phyloP scores from a whole-genome alignment of 495 filamentous ascomycete species.

The Aspergillus mulundensis region DNA sequence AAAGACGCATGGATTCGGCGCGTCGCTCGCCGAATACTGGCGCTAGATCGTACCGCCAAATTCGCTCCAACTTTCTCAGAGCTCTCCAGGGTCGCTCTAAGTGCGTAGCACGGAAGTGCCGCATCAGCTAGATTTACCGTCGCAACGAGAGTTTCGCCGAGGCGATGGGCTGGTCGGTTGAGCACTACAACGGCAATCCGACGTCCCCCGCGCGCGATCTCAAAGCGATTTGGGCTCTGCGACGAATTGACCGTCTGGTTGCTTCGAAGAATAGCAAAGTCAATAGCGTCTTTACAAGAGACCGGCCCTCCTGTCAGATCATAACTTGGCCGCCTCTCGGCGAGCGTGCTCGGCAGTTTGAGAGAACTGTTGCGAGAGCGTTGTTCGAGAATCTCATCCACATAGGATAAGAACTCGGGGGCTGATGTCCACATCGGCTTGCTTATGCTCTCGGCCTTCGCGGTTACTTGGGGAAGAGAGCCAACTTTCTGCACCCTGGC shows the following conservation, averaged over 20 bases:
- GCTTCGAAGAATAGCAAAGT: constrained; percentile 79
- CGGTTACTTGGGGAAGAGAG: constrained; percentile 14
- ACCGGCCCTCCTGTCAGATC: constrained; percentile 30
- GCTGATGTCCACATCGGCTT: constrained; percentile 37
- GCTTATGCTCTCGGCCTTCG: constrained; percentile 40
- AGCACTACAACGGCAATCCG: constrained; percentile 85
- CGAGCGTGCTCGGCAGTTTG: constrained; percentile 65
- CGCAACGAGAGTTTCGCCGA: constrained; percentile 80
- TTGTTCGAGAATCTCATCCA: constrained; percentile 71
- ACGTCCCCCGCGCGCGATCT: constrained; percentile 83
- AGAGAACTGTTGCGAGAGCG: constrained; percentile 48
- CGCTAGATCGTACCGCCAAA: constrained; percentile 76
- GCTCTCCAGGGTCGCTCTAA: constrained; percentile 72
- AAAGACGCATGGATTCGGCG: constrained; percentile 70
- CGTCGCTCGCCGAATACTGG: constrained; percentile 81
- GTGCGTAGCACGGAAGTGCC: constrained; percentile 72
- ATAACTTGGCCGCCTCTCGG: constrained; percentile 51
- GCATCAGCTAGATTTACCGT: constrained; percentile 75
- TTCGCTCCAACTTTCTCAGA: constrained; percentile 71
- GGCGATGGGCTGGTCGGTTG: constrained; percentile 82
- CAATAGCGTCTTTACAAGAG: constrained; percentile 79
- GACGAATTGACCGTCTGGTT: constrained; percentile 59
- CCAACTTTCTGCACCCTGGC: constrained; percentile 50
- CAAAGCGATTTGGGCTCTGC: constrained; percentile 79
- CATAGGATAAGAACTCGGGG: constrained; percentile 68